phyloP scores from a whole-genome alignment of 805 yeast species.

The Starmerella scarabaei region DNA sequence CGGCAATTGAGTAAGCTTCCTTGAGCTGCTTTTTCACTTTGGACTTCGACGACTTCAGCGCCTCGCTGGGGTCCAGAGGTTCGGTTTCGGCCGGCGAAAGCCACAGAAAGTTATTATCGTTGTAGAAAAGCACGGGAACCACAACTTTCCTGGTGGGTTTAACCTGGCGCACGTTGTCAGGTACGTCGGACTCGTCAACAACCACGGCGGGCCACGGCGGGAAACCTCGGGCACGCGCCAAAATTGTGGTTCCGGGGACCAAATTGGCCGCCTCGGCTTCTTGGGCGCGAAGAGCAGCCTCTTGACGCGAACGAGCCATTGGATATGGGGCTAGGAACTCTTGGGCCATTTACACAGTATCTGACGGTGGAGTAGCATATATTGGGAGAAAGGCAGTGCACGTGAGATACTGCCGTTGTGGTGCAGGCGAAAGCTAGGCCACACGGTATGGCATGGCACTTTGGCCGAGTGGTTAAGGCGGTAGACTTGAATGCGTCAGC shows the following conservation, averaged over 20 bases:
- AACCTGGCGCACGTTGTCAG: slow-evolving; percentile 39
- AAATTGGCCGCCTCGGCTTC: slow-evolving; percentile 31
- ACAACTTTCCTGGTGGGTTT: slow-evolving; percentile 34
- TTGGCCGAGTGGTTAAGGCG: slow-evolving; percentile 37
- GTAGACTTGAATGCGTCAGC: slow-evolving; percentile 30
- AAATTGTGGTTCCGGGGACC: slow-evolving; percentile 40
- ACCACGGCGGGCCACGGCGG: slow-evolving; percentile 85
- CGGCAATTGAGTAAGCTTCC: slow-evolving; percentile 21
- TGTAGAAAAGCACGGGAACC: slow-evolving; percentile 49
- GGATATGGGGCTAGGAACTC: background rate
- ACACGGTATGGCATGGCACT: slow-evolving; percentile 21
- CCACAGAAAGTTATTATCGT: slow-evolving; percentile 62
- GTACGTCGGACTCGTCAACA: slow-evolving; percentile 46
- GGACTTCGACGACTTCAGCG: slow-evolving; percentile 14
- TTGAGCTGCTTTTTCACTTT: slow-evolving; percentile 15
- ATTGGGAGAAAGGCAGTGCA: background rate
- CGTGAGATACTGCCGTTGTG: background rate
- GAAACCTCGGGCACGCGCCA: slow-evolving; percentile 69
- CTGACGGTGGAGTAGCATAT: background rate
- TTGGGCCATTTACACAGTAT: background rate
- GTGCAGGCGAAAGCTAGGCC: background rate
- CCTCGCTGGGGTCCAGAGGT: slow-evolving; percentile 13
- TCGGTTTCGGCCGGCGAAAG: slow-evolving; percentile 28
- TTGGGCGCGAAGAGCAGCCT: background rate
- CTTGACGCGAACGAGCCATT: slow-evolving; percentile 1